Evolutionary conservation across 345 rosid species (phyloP).

Genomic region (Arabis hirsuta): DNA sequence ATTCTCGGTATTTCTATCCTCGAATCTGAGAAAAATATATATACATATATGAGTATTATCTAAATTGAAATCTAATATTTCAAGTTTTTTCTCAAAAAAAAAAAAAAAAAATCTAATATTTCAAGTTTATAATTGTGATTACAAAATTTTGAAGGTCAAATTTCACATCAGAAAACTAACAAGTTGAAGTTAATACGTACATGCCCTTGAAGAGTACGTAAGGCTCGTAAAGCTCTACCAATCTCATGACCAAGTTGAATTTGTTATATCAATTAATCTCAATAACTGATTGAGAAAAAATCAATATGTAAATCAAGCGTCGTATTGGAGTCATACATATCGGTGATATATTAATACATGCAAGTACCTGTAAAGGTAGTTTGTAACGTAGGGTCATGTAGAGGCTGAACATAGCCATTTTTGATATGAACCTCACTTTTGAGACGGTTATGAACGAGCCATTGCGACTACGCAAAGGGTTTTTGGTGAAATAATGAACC

Average conservation of each 20-base stretch:
- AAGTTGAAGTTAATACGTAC: slow-evolving; percentile 51
- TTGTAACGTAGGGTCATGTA: slow-evolving; percentile 42
- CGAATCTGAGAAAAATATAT: slow-evolving; percentile 53
- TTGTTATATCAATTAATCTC: slow-evolving; percentile 32
- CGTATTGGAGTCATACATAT: too few relatives aligned
- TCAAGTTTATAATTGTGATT: background rate
- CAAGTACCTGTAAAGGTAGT: slow-evolving; percentile 40
- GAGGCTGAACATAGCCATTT: slow-evolving; percentile 32
- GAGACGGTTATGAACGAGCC: slow-evolving; percentile 33
- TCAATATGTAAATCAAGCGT: too few relatives aligned
- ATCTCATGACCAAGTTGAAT: slow-evolving; percentile 57
- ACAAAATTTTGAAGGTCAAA: too few relatives aligned
- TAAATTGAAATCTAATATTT: background rate
- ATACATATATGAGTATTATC: background rate
- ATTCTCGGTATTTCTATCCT: slow-evolving; percentile 59
- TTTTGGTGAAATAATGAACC: slow-evolving; percentile 36
- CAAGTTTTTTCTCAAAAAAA: too few relatives aligned
- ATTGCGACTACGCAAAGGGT: slow-evolving; percentile 34
- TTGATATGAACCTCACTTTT: slow-evolving; percentile 27
- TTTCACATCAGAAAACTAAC: background rate
- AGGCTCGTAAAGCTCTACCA: slow-evolving; percentile 81
- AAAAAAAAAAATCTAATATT: background rate
- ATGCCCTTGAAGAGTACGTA: slow-evolving; percentile 85
- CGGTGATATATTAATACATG: too few relatives aligned
- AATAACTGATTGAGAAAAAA: slow-evolving; percentile 28